A percentile compares a stretch with the other conserved stretches of the same genome.
phyloP scores from a whole-genome alignment of 805 yeast genomes.

The Candida dajiaensis region DNA sequence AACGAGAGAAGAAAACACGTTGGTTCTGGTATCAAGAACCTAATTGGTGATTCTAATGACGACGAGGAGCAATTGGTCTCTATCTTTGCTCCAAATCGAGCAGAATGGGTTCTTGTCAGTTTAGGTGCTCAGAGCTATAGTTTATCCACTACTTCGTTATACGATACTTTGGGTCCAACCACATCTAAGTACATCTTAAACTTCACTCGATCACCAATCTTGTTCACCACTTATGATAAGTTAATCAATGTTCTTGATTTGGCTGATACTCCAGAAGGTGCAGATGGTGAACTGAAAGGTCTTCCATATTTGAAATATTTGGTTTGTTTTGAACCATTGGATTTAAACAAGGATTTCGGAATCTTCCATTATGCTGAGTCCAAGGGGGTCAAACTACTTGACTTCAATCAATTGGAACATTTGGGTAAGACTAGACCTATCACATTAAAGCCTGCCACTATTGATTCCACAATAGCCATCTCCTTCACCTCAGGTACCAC shows the following conservation, averaged over 20 bases:
- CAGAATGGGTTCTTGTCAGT: conserved; percentile 70
- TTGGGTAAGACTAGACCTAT: conserved; percentile 32
- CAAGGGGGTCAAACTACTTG: conserved; percentile 26
- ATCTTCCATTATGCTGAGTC: conserved; percentile 21
- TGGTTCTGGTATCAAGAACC: conserved; percentile 47
- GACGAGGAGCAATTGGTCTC: conserved; percentile 45
- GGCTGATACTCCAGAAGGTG: background rate
- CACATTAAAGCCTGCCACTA: conserved; percentile 33
- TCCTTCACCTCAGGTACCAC: conserved; percentile 62
- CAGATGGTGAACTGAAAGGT: conserved; percentile 10
- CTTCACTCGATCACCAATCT: conserved; percentile 8
- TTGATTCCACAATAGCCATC: conserved; percentile 39
- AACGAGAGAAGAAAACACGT: conserved; percentile 36
- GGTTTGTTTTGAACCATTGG: conserved; percentile 41
- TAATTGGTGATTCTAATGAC: conserved; percentile 16
- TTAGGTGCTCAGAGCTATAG: conserved; percentile 33
- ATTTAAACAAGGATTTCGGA: conserved; percentile 26
- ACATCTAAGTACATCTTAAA: conserved; percentile 9
- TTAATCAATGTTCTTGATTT: conserved; percentile 14
- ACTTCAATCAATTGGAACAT: conserved; percentile 33
- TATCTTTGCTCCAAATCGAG: conserved; percentile 48
- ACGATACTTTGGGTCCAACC: conserved; percentile 9
- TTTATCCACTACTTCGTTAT: conserved; percentile 6
- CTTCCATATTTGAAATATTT: conserved; percentile 36
- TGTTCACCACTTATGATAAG: conserved; percentile 31